phyloP scores from a whole-genome alignment of 768 basidiomycete genomes.

The Boletus barrowsii region DNA sequence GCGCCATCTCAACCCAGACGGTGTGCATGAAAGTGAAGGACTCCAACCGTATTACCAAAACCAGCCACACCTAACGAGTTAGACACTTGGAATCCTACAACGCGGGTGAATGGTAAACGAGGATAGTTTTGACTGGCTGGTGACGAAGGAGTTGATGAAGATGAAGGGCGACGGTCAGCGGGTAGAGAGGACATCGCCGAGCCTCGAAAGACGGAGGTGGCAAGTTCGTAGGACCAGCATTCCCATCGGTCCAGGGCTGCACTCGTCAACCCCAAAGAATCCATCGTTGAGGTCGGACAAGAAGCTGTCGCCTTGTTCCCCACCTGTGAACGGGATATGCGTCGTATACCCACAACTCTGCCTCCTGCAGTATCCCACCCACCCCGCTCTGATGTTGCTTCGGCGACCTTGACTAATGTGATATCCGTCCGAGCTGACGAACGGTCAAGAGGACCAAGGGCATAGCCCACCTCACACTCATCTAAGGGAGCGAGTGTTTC shows the following conservation, averaged over 20 bases:
- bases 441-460: slow-evolving; percentile 36
- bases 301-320: slow-evolving; percentile 24
- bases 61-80: slow-evolving; percentile 60
- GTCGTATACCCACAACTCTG: slow-evolving; percentile 66
- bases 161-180: slow-evolving; percentile 13
- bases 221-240: slow-evolving; percentile 72
- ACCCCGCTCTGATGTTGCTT: slow-evolving; percentile 69
- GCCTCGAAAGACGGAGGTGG: slow-evolving; percentile 43
- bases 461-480: slow-evolving; percentile 26
- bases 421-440: slow-evolving; percentile 44
- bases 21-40: slow-evolving; percentile 22
- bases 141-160: slow-evolving; percentile 2
- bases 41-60: slow-evolving; percentile 65
- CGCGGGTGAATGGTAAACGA: slow-evolving; percentile 77
- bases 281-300: slow-evolving; percentile 11
- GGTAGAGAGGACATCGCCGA: slow-evolving; percentile 51
- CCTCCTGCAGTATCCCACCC: slow-evolving; percentile 66
- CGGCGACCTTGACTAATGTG: slow-evolving; percentile 49
- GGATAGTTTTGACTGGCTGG: slow-evolving; percentile 33
- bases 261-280: slow-evolving; percentile 47
- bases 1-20: not conserved
- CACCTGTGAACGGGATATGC: slow-evolving; percentile 50
- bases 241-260: slow-evolving; percentile 81
- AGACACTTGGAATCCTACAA: slow-evolving; percentile 54
- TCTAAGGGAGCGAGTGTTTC: slow-evolving; percentile 42